Percentiles rank a stretch among this genome's conserved stretches.
phyloP scores from a whole-genome alignment of 2,329 filamentous ascomycete genomes.

The Cladobotryum protrusum region DNA sequence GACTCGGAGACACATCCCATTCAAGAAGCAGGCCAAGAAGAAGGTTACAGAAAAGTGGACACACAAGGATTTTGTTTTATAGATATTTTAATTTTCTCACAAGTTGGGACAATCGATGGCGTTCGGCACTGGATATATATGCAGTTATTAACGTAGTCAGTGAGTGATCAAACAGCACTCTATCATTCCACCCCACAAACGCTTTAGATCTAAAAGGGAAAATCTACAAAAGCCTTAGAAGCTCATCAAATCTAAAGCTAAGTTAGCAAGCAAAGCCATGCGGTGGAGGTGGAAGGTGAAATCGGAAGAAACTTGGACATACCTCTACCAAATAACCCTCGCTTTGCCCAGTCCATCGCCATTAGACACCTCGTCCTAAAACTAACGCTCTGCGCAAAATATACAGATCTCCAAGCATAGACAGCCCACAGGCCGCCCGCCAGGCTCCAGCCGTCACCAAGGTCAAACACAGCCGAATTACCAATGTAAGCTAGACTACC shows the following conservation, averaged over 20 bases:
- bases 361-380: conserved; percentile 80
- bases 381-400: conserved; percentile 96
- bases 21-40: conserved; percentile 74
- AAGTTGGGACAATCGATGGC: too few species aligned
- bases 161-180: too few species aligned
- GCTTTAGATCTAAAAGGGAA: too few species aligned
- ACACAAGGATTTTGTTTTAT: conserved; percentile 76
- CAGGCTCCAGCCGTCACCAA: conserved; percentile 68
- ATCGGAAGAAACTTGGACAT: background rate
- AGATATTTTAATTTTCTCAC: conserved; percentile 2
- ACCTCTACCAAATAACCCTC: conserved; percentile 88
- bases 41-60: conserved; percentile 93
- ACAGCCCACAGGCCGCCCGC: conserved; percentile 85
- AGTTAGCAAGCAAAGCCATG: conserved; percentile 1
- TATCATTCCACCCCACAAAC: too few species aligned
- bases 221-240: conserved; percentile 29
- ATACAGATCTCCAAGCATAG: conserved; percentile 92
- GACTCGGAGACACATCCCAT: conserved; percentile 68
- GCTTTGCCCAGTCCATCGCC: conserved; percentile 99
- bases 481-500: conserved; percentile 92
- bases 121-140: too few species aligned
- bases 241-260: conserved; percentile 43
- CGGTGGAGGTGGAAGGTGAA: background rate
- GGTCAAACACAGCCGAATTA: conserved; percentile 92
- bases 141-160: background rate